A percentile compares a stretch with the other conserved stretches of the same genome.
These are phyloP conservation scores for Aspergillus novoparasiticus DNA, from an alignment of 2,329 filamentous ascomycete genomes.

Conservation along the genomic window DNA sequence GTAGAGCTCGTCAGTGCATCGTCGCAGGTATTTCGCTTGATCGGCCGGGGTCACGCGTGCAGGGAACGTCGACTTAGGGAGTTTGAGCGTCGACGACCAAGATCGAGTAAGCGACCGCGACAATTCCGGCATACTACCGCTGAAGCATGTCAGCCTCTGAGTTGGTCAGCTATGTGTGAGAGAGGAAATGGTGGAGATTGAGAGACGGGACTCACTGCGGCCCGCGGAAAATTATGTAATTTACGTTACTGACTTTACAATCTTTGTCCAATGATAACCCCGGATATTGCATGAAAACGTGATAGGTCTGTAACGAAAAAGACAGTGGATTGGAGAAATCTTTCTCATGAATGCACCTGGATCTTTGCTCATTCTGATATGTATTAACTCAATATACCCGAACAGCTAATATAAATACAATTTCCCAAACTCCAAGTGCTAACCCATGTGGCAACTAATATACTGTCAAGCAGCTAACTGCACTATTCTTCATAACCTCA, in stretches of 20 bases:
- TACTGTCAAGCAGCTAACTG: slow-evolving; percentile 84
- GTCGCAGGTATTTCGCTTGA: slow-evolving; percentile 63
- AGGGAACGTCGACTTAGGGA: slow-evolving; percentile 74
- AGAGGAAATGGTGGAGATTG: background rate
- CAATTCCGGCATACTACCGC: slow-evolving; percentile 42
- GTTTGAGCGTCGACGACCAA: slow-evolving; percentile 73
- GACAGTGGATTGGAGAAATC: background rate
- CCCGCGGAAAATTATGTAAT: background rate
- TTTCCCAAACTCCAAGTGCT: background rate
- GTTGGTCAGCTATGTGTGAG: slow-evolving; percentile 9
- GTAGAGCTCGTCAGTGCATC: slow-evolving; percentile 87
- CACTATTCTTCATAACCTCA: slow-evolving; percentile 91
- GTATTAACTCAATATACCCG: background rate
- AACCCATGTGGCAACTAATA: slow-evolving; percentile 56
- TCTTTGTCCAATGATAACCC: background rate
- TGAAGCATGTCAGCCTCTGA: slow-evolving; percentile 27
- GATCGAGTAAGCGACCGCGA: slow-evolving; percentile 47
- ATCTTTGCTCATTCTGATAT: background rate
- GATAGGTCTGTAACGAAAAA: background rate
- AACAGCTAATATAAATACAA: background rate
- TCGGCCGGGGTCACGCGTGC: slow-evolving; percentile 49
- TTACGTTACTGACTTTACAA: background rate
- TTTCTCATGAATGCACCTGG: background rate
- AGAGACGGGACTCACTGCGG: background rate
- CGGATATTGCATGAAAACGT: background rate